These are phyloP conservation scores for Paraphaeosphaeria minitans DNA, from an alignment of 2,329 filamentous ascomycete genomes.

Conservation along the genomic window DNA sequence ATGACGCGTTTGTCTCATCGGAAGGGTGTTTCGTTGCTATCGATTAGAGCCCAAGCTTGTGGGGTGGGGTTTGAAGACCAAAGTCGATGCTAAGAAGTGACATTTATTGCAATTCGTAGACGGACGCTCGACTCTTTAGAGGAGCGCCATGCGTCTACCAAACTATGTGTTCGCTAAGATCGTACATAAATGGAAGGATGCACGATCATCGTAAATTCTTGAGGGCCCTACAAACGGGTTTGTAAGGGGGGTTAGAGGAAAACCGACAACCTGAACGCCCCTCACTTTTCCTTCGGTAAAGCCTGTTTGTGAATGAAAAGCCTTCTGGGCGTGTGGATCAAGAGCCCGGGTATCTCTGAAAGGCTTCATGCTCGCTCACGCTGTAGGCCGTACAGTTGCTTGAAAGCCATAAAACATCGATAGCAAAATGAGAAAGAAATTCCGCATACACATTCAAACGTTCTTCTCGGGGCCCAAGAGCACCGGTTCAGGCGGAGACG, in stretches of 20 bases:
- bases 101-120: conserved; percentile 24
- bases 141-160: conserved; percentile 41
- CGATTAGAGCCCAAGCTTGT: too few relatives aligned
- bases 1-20: neutral
- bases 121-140: conserved; percentile 36
- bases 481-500: conserved; percentile 3
- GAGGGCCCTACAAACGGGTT: too few relatives aligned
- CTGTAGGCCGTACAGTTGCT: neutral
- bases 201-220: too few relatives aligned
- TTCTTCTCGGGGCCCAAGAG: neutral
- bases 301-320: neutral
- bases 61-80: too few relatives aligned
- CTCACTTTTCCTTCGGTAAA: neutral
- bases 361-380: neutral
- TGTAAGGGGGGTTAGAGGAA: too few relatives aligned
- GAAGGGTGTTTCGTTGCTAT: too few relatives aligned
- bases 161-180: neutral
- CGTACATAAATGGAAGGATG: neutral
- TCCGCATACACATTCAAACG: neutral
- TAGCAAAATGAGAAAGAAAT: neutral
- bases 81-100: neutral
- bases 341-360: neutral
- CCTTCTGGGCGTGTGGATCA: neutral
- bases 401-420: neutral
- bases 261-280: neutral